These are phyloP conservation scores for Pigoraptor vietnamica DNA, from an alignment of 78 protist genomes.

Conservation along the genomic window DNA sequence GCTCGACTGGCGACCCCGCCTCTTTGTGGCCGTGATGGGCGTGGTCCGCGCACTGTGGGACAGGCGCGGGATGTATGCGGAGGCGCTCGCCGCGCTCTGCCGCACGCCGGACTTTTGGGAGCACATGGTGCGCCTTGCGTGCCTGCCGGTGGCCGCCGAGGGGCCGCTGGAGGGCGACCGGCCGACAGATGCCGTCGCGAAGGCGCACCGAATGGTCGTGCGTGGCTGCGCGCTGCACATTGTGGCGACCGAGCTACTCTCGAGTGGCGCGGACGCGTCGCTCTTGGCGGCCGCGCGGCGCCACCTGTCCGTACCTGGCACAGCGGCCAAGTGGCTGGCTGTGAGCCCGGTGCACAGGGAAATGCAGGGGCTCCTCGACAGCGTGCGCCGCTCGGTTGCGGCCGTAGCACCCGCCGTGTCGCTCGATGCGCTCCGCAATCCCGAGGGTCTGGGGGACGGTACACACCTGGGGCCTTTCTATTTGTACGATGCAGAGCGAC, in stretches of 20 bases:
- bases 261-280: not conserved
- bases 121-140: not conserved
- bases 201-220: not conserved
- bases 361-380: not conserved
- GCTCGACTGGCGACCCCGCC: not conserved
- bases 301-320: not conserved
- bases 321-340: not conserved
- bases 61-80: not conserved
- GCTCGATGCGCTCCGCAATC: not conserved
- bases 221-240: not conserved
- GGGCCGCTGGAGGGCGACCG: not conserved
- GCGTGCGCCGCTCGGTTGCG: not conserved
- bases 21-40: not conserved
- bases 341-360: not conserved
- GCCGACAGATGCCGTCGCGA: not conserved
- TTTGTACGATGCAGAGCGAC: not conserved
- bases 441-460: not conserved
- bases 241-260: not conserved
- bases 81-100: not conserved
- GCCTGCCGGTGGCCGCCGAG: not conserved
- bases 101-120: not conserved
- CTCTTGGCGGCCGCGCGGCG: not conserved
- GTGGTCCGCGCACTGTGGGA: not conserved
- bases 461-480: not conserved
- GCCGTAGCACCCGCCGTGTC: not conserved